These are phyloP conservation scores for Phenoliferia sp. DNA, from an alignment of 1,284 basidiomycete species.

Conservation along the genomic window DNA sequence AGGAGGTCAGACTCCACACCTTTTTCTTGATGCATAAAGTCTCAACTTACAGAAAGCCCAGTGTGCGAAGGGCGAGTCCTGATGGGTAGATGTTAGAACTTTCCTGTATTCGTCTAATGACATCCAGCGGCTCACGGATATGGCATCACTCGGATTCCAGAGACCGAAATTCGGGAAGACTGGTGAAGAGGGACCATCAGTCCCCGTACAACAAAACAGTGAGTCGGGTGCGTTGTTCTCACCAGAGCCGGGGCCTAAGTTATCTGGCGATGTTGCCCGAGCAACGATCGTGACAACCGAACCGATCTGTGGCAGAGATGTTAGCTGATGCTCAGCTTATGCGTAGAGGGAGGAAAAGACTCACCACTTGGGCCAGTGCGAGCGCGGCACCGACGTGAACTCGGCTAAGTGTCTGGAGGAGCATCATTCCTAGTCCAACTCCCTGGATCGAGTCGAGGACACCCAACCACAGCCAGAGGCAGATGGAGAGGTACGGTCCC, in stretches of 20 bases:
- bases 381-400: background rate
- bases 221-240: too few species aligned
- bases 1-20: background rate
- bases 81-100: background rate
- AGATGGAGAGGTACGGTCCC: background rate
- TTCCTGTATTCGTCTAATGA: background rate
- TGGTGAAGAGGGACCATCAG: too few species aligned
- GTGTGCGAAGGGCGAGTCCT: background rate
- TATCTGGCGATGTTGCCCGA: background rate
- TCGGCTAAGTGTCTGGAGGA: background rate
- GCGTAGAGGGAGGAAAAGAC: background rate
- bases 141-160: background rate
- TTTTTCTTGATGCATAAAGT: background rate
- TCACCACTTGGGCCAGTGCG: background rate
- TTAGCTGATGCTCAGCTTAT: background rate
- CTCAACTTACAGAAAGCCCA: background rate
- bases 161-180: background rate
- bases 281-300: background rate
- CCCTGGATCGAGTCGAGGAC: background rate
- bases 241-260: background rate
- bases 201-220: background rate
- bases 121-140: background rate
- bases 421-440: background rate
- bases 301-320: background rate
- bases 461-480: background rate